Evolutionary conservation across 1,139 yeast genomes (phyloP).

Genomic region (Debaryomyces coudertii): DNA sequence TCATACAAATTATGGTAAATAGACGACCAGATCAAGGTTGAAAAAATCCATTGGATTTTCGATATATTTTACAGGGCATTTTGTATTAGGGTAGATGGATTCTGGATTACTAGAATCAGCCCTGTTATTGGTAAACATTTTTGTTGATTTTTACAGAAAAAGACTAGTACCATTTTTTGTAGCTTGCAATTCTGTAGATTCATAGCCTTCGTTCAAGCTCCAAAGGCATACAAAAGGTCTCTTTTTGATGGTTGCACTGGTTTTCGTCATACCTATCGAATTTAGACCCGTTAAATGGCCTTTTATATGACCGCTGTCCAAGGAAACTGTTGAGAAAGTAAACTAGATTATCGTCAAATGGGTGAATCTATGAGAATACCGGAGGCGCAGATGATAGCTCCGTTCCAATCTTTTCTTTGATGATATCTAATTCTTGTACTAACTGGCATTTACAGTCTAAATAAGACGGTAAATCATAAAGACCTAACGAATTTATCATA

Average conservation of each 20-base stretch:
- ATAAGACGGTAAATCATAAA: background rate
- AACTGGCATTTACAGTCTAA: background rate
- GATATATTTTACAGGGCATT: background rate
- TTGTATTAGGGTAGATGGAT: background rate
- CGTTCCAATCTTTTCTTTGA: background rate
- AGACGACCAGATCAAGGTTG: background rate
- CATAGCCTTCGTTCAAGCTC: slow-evolving; percentile 7
- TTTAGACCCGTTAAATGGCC: background rate
- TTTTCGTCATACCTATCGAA: background rate
- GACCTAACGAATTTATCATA: background rate
- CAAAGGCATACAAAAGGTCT: background rate
- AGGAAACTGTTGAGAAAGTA: slow-evolving; percentile 1
- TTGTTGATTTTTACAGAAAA: background rate
- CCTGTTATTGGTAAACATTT: background rate
- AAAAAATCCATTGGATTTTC: slow-evolving; percentile 1
- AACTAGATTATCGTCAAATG: slow-evolving; percentile 7
- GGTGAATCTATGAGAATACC: slow-evolving; percentile 4
- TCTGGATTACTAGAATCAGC: background rate
- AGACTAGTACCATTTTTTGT: background rate
- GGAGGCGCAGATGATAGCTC: background rate
- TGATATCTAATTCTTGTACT: background rate
- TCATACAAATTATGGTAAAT: background rate
- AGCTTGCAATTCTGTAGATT: background rate
- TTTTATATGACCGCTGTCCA: background rate
- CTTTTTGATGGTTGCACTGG: background rate